These are phyloP conservation scores for Phytophthora melonis DNA, from an alignment of 352 stramenopile genomes.

Conservation along the genomic window DNA sequence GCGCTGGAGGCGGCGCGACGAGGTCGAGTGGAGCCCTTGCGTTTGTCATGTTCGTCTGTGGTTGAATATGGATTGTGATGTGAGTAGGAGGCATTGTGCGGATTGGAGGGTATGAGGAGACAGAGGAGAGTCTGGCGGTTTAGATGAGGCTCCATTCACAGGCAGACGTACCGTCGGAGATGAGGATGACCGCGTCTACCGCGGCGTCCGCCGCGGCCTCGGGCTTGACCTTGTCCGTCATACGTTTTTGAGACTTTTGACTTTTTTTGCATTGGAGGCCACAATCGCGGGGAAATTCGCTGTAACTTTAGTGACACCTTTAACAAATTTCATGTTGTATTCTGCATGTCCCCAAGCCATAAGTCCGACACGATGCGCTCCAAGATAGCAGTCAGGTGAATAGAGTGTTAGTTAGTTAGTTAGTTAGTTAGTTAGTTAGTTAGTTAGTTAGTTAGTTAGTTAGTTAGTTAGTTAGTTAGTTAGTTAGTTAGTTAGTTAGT, in stretches of 20 bases:
- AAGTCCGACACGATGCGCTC: slow-evolving; percentile 44
- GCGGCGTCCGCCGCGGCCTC: slow-evolving; percentile 16
- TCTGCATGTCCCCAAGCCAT: slow-evolving; percentile 47
- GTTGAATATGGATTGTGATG: neutral
- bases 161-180: slow-evolving; percentile 54
- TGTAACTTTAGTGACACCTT: too few relatives aligned
- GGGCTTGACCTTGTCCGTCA: slow-evolving; percentile 36
- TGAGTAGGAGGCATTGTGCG: slow-evolving; percentile 6
- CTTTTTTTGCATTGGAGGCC: too few relatives aligned
- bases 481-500: too few relatives aligned
- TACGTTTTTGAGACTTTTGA: slow-evolving; percentile 1
- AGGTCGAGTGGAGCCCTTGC: slow-evolving; percentile 7
- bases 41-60: slow-evolving; percentile 34
- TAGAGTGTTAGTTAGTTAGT: neutral
- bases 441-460: too few relatives aligned
- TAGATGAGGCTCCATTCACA: neutral
- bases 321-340: too few relatives aligned
- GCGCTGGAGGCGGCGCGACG: slow-evolving; percentile 14
- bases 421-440: slow-evolving; percentile 4
- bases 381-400: slow-evolving; percentile 25
- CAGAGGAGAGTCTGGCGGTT: neutral
- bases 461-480: too few relatives aligned
- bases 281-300: too few relatives aligned
- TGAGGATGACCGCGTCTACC: slow-evolving; percentile 49
- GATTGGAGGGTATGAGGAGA: slow-evolving; percentile 3